Conservation (phyloP, 768 basidiomycete species). For the Butyriboletus loyo region DNA sequence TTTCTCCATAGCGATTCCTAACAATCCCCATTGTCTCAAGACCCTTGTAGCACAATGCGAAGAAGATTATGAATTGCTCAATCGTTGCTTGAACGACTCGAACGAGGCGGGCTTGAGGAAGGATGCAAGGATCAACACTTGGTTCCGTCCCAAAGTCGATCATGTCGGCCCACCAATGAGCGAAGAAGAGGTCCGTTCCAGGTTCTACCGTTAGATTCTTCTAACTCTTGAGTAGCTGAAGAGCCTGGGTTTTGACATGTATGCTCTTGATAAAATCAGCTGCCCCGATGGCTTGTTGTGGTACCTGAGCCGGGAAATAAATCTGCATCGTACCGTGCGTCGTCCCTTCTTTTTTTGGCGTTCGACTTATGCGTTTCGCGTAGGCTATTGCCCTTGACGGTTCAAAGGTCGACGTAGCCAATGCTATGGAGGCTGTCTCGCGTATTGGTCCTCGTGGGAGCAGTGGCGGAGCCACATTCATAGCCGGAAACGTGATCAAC, state of each 20-base stretch:
- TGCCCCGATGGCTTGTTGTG: slow-evolving; percentile 73
- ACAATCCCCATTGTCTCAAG: slow-evolving; percentile 36
- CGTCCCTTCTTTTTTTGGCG: not conserved
- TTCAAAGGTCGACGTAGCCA: slow-evolving; percentile 46
- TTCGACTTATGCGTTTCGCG: not conserved
- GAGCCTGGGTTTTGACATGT: slow-evolving; percentile 70
- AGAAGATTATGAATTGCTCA: slow-evolving; percentile 76
- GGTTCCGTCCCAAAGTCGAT: slow-evolving; percentile 54
- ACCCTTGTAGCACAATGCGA: slow-evolving; percentile 82
- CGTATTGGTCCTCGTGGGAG: slow-evolving; percentile 39
- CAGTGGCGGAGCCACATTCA: slow-evolving; percentile 56
- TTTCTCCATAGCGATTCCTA: not conserved
- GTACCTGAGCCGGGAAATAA: slow-evolving; percentile 61
- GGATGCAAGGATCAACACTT: slow-evolving; percentile 56
- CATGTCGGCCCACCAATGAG: slow-evolving; percentile 52
- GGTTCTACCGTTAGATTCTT: not conserved
- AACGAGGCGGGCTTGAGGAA: slow-evolving; percentile 48
- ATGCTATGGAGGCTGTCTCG: slow-evolving; percentile 60
- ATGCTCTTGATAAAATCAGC: slow-evolving; percentile 75
- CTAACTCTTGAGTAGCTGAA: slow-evolving; percentile 46
- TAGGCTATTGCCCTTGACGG: slow-evolving; percentile 63
- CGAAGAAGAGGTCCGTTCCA: slow-evolving; percentile 50
- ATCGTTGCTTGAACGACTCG: slow-evolving; percentile 63
- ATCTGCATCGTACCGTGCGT: slow-evolving; percentile 73
- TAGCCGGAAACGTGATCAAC: slow-evolving; percentile 59